Conservation (phyloP, 371 early-diverging fungal species). For the Mucor piriformis region DNA sequence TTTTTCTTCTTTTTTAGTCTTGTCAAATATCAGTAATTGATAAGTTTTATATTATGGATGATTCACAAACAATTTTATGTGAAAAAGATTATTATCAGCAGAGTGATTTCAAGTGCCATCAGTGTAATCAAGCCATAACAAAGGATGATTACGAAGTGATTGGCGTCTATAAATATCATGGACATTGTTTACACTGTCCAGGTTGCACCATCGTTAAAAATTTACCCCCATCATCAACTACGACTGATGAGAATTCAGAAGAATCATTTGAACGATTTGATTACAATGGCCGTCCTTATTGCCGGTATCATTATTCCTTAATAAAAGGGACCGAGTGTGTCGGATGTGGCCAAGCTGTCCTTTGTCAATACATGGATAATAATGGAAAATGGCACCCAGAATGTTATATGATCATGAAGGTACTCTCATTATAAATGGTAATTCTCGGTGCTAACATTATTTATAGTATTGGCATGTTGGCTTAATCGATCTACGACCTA, state of each 20-base stretch:
- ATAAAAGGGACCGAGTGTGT: slow-evolving; percentile 83
- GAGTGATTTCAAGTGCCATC: slow-evolving; percentile 58
- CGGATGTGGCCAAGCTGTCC: slow-evolving; percentile 86
- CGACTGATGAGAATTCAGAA: not conserved
- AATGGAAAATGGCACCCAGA: slow-evolving; percentile 92
- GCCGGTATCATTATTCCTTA: slow-evolving; percentile 88
- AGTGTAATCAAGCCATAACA: slow-evolving; percentile 53
- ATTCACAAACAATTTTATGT: slow-evolving; percentile 45
- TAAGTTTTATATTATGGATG: slow-evolving; percentile 58
- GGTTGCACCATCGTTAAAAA: slow-evolving; percentile 39
- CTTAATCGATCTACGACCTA: slow-evolving; percentile 28
- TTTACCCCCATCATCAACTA: not conserved
- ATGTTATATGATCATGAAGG: slow-evolving; percentile 94
- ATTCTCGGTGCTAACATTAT: not conserved
- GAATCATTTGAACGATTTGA: slow-evolving; percentile 68
- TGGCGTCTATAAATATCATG: slow-evolving; percentile 51
- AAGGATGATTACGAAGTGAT: slow-evolving; percentile 51
- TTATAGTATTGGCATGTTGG: slow-evolving; percentile 71
- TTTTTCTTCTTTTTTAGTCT: slow-evolving; percentile 32
- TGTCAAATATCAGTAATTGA: slow-evolving; percentile 58
- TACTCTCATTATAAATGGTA: slow-evolving; percentile 9
- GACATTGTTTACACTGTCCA: slow-evolving; percentile 64
- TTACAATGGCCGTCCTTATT: slow-evolving; percentile 85
- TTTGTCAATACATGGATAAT: slow-evolving; percentile 81
- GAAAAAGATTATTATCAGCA: slow-evolving; percentile 67